A percentile compares a stretch with the other conserved stretches of the same genome.
phyloP scores from a whole-genome alignment of 371 early-diverging fungal genomes.

The Rhizopus arrhizus region DNA sequence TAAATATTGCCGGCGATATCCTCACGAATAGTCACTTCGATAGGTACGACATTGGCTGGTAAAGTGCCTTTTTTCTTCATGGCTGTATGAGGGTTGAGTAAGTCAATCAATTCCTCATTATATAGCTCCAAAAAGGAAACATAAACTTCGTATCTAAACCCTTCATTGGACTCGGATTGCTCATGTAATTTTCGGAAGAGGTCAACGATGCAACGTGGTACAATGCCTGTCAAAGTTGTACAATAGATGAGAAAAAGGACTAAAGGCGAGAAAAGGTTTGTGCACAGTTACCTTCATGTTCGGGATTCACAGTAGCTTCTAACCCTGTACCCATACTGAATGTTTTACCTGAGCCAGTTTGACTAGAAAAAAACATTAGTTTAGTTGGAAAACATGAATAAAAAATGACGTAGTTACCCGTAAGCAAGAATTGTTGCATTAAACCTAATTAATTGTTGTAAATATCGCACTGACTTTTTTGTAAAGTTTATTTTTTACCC shows the following conservation, averaged over 20 bases:
- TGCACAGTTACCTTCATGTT: constrained; percentile 36
- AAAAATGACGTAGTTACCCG: constrained; percentile 61
- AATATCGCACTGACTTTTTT: neutral
- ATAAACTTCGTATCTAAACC: constrained; percentile 63
- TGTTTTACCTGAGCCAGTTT: constrained; percentile 64
- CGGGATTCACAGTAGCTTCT: constrained; percentile 38
- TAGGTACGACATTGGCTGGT: constrained; percentile 11
- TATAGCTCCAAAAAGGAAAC: constrained; percentile 95
- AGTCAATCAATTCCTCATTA: constrained; percentile 94
- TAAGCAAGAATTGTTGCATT: constrained; percentile 95
- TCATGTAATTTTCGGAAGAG: constrained; percentile 57
- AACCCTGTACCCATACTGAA: constrained; percentile 55
- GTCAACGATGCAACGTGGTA: constrained; percentile 81
- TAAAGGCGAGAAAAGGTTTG: constrained; percentile 12
- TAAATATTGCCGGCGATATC: constrained; percentile 90
- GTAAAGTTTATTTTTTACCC: constrained; percentile 60
- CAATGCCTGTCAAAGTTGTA: constrained; percentile 66
- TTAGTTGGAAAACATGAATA: constrained; percentile 1
- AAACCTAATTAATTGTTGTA: constrained; percentile 39
- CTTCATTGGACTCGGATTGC: constrained; percentile 35
- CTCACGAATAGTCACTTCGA: constrained; percentile 78
- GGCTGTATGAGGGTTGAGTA: constrained; percentile 60
- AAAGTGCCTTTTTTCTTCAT: constrained; percentile 29
- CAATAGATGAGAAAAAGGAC: constrained; percentile 17
- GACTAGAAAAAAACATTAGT: constrained; percentile 23